Base-by-base conservation (phyloP, 2,329 filamentous ascomycete genomes). In the Cercospora beticola region DNA sequence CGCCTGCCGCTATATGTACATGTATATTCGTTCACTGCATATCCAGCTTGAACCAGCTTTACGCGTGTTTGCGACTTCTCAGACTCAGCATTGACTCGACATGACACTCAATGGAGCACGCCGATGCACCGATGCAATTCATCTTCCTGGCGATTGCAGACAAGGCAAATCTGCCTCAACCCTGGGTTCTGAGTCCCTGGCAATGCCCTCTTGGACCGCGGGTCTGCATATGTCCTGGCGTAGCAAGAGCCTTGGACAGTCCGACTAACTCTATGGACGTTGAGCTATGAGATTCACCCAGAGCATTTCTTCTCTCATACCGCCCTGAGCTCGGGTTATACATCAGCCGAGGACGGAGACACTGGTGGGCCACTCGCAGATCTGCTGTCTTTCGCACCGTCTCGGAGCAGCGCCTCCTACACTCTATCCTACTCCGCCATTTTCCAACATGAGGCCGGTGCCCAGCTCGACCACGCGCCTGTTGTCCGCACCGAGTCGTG, bases 331-430 rank as follows among this genome's bases (percentile, higher is more conserved):
- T 62, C 60, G 60, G 60, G 18, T 52, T 14, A 62, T 49, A 31
- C 40, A 18, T 62, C 40, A 46, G 36, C 60, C 60, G 60, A 31
- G 18, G 36, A 30, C 26, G 36, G 21, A 30, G 36, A 52, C 56
- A 21, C 30, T 58, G 14, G 18, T 43, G 58, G 23, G 23, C 23
- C 21, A 18, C 36, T 23, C 60, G 36, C 40, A 52, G 60, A 62
- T 62, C 36, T 30, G 36, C 60, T 46, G 36, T 49, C 21, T 49
- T 21, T 62, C 60, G 60, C 60, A 40, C 60, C 60, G 60, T 49
- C 36, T 62, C 60, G 60, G 33, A 62, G 40, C 60, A 52, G 60
- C 23, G 36, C 43, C 28, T 36, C 10, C 14, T 33, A 14, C 56
- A 33, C 56, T 36, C 31, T 26, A 8, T 54, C 10, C 49, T 16